These are phyloP conservation scores for Hansenula lynferdii DNA, from an alignment of 1,139 yeast genomes.

Conservation along the genomic window DNA sequence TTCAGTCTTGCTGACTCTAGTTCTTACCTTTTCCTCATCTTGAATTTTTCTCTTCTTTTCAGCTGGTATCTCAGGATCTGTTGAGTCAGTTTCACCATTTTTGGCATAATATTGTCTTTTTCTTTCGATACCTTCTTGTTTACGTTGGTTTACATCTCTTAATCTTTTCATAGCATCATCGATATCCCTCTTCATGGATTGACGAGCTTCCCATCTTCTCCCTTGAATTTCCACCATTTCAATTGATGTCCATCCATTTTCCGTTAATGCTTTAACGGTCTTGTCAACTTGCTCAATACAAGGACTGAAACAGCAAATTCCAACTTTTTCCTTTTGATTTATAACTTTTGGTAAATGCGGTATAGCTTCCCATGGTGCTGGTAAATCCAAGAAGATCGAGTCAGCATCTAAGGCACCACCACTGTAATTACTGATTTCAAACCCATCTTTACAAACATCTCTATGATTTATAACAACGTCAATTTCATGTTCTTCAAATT, in stretches of 20 bases:
- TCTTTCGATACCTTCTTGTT: conserved; percentile 68
- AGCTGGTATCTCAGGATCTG: conserved; percentile 13
- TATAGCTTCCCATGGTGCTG: conserved; percentile 97
- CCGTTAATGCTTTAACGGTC: conserved; percentile 70
- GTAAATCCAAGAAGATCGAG: conserved; percentile 83
- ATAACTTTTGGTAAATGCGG: conserved; percentile 63
- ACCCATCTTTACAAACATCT: conserved; percentile 90
- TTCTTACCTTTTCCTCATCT: conserved; percentile 24
- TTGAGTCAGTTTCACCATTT: conserved; percentile 18
- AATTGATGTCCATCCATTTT: conserved; percentile 79
- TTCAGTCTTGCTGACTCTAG: conserved; percentile 42
- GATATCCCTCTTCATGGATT: conserved; percentile 78
- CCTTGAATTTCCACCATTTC: conserved; percentile 94
- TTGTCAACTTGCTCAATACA: conserved; percentile 96
- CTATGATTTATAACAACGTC: conserved; percentile 68
- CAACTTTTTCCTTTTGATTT: conserved; percentile 46
- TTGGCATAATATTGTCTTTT: conserved; percentile 35
- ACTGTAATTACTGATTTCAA: conserved; percentile 41
- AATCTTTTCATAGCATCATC: conserved; percentile 79
- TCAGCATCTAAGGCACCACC: conserved; percentile 45
- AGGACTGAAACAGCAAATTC: conserved; percentile 93
- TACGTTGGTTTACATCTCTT: conserved; percentile 72
- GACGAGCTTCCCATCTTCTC: conserved; percentile 85
- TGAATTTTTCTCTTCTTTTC: conserved; percentile 22
- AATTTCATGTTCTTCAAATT: conserved; percentile 71